A percentile compares a stretch with the other conserved stretches of the same genome.
These are phyloP conservation scores for Phytophthora litchii DNA, from an alignment of 352 stramenopile genomes.

Conservation along the genomic window DNA sequence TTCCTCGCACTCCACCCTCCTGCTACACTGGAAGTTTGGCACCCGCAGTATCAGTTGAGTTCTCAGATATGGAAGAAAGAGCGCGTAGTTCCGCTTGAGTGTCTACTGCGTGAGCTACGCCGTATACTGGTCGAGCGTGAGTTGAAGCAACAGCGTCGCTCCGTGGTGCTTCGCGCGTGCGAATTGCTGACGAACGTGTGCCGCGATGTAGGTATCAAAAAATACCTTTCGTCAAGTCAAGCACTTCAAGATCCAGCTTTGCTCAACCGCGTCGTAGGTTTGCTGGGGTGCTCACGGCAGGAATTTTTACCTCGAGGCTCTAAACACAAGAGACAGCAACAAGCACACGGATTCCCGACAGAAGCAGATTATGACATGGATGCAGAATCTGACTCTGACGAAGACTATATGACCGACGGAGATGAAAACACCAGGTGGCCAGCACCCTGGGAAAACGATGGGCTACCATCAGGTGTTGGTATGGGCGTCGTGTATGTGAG, in stretches of 20 bases:
- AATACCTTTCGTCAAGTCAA: constrained; percentile 46
- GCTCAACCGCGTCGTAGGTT: constrained; percentile 55
- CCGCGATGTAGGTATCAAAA: constrained; percentile 55
- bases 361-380: constrained; percentile 58
- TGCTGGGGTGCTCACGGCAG: constrained; percentile 56
- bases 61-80: constrained; percentile 71
- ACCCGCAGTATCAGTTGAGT: constrained; percentile 63
- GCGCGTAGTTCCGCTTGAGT: constrained; percentile 63
- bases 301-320: constrained; percentile 47
- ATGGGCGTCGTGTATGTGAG: constrained; percentile 86
- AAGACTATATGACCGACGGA: constrained; percentile 58
- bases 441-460: constrained; percentile 79
- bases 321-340: constrained; percentile 33
- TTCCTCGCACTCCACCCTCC: constrained; percentile 67
- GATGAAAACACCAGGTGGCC: constrained; percentile 70
- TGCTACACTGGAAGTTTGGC: constrained; percentile 58
- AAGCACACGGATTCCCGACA: constrained; percentile 31
- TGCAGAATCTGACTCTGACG: constrained; percentile 50
- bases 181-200: constrained; percentile 69
- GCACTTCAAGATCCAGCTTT: constrained; percentile 50
- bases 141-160: constrained; percentile 48
- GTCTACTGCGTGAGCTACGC: constrained; percentile 57
- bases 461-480: constrained; percentile 62
- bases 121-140: constrained; percentile 44
- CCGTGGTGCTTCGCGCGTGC: constrained; percentile 63